Conservation (phyloP, 1,139 yeast genomes). For the Saccharomycopsis phalli region DNA sequence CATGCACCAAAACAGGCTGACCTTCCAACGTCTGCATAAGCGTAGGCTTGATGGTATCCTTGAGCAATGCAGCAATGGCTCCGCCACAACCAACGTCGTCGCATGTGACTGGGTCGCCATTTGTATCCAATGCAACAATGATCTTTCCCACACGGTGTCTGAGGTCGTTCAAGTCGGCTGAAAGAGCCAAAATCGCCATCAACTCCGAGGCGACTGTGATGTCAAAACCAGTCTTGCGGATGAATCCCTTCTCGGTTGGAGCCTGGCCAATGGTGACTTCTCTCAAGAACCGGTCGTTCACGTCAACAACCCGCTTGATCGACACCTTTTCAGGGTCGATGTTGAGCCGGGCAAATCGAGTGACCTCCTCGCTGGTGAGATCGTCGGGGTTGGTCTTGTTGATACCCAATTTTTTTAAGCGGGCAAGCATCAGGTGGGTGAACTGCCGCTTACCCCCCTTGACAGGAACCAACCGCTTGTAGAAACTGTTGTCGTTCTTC, state of each 20-base stretch:
- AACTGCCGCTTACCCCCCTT: conserved; percentile 45
- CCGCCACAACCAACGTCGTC: conserved; percentile 79
- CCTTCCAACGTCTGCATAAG: conserved; percentile 83
- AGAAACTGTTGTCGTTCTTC: conserved; percentile 54
- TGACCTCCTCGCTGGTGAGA: conserved; percentile 56
- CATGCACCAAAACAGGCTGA: conserved; percentile 77
- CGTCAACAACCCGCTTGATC: conserved; percentile 72
- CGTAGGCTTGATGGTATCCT: conserved; percentile 78
- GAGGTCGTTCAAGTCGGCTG: conserved; percentile 57
- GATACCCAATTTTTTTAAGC: conserved; percentile 58
- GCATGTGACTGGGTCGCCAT: conserved; percentile 62
- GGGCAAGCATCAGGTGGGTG: conserved; percentile 57
- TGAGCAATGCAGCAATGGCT: conserved; percentile 67
- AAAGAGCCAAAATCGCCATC: conserved; percentile 74
- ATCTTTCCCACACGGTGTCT: conserved; percentile 62
- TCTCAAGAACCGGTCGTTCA: conserved; percentile 70
- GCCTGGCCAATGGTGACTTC: conserved; percentile 71
- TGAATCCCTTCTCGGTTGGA: conserved; percentile 66
- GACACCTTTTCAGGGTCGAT: conserved; percentile 68
- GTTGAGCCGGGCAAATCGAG: conserved; percentile 53
- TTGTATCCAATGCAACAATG: conserved; percentile 57
- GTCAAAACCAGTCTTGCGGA: conserved; percentile 70
- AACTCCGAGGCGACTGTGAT: conserved; percentile 76
- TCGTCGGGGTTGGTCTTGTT: conserved; percentile 59
- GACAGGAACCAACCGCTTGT: conserved; percentile 60